Evolutionary conservation across 2,329 filamentous ascomycete genomes (phyloP), one percentile per base, ranked within the genome.

Genomic region (Tolypocladium nubicola): DNA sequence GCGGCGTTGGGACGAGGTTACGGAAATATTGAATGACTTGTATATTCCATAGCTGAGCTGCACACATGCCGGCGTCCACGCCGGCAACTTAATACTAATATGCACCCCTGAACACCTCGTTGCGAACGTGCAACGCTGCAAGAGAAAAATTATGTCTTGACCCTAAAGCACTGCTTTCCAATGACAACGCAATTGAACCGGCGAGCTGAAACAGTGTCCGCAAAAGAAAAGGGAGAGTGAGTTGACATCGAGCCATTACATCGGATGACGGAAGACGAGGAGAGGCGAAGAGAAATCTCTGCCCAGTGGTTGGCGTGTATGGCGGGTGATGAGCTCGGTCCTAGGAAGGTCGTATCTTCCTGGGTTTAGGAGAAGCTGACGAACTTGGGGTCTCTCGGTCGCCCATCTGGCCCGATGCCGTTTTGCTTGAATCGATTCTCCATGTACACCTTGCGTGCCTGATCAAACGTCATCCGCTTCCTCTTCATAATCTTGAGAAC

Each of bases 401-500:
- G 76, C 5, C 94, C 94, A 72, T 99, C 94, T 6, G 88, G 81
- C 1, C 86, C 90, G 69, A 99, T 97, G 55, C 89, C 89, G 66
- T 96, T 90, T 69, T 86, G 90, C 69, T 84, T 85, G 75, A 99
- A 96, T 58, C 86, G 79, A 65, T 88, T 84, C 75, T 97, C 88
- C 74, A 91, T 94, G 70, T 89, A 95, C 52, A 90, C 80, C 66
- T 89, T 82, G 64, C 94, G 82, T 43, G 93, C 94, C 75, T 97
- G 90, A 73, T 99, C 93, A 70, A 99, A 99, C 60, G 80, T 82
- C 62, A 97, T 82, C 58, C 86, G 81, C 62, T 85, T 81, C 70
- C 81, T 85, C 81, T 90, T 93, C 94, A 99, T 99, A 64, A 99
- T 92, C 65, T 82, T 82, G 66, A 91, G 81, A 47, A 99, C 85